Conservation (phyloP, 805 yeast species). For the Zygosaccharomyces bisporus region DNA sequence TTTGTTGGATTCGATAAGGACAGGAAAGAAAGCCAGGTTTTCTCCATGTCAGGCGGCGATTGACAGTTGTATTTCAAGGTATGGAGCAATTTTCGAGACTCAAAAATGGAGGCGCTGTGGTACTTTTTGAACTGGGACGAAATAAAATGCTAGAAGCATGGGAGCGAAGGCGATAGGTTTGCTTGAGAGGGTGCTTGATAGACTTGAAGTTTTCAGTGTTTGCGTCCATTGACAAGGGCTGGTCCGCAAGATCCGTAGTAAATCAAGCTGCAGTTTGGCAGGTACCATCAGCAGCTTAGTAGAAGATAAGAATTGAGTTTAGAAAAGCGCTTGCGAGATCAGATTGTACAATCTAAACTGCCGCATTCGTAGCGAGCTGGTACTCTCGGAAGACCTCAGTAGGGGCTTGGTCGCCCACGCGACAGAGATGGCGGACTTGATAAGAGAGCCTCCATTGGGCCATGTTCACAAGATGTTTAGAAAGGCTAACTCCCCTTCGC, state of each 20-base stretch:
- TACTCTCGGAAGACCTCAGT: too few species aligned
- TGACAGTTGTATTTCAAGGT: constrained; percentile 1
- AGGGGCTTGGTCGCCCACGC: too few species aligned
- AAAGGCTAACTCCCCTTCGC: too few species aligned
- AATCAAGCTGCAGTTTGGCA: constrained; percentile 3
- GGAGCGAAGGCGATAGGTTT: constrained; percentile 1
- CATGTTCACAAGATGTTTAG: too few species aligned
- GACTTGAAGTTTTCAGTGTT: constrained; percentile 2
- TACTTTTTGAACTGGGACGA: constrained; percentile 5
- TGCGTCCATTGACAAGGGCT: constrained; percentile 3
- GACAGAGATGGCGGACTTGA: too few species aligned
- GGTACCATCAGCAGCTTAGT: constrained; percentile 2
- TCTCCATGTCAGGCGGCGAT: constrained; percentile 3
- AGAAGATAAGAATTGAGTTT: constrained; percentile 2
- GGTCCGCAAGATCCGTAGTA: constrained; percentile 5
- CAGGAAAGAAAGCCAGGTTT: constrained; percentile 1
- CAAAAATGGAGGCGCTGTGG: constrained; percentile 1
- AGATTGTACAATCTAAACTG: constrained; percentile 1
- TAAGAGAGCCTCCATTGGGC: too few species aligned
- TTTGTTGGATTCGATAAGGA: constrained; percentile 1
- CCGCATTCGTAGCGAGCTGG: too few species aligned
- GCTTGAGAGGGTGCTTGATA: background rate
- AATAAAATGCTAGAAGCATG: constrained; percentile 1
- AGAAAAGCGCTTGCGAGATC: constrained; percentile 5
- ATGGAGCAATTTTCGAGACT: constrained; percentile 2